Base-by-base conservation (phyloP, 176 grass and related monocot species). In the Cymbopogon citratus region DNA sequence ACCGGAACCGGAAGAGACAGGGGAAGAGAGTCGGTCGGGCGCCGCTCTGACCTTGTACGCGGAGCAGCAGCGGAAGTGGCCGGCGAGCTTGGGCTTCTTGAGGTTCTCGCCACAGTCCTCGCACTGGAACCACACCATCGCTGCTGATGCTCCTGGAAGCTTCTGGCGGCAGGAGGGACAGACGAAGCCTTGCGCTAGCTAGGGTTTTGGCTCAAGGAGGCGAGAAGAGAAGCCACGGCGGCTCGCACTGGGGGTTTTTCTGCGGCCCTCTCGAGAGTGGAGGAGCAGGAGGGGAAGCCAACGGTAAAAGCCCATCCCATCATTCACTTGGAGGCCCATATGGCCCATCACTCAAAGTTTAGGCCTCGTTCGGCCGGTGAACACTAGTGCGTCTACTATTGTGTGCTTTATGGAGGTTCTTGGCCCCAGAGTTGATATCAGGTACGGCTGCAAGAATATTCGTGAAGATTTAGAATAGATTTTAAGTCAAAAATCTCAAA, bases 81-180 rank as follows among this genome's bases (percentile, higher is more conserved):
- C 79, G 38, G 90, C 89, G 44, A 99, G 92, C 85, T 95, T 99
- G 62, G 96, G 96, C 80, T 99, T 95, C 92, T 93, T 99, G 82
- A 99, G 80, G 73, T 99, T 84, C 76, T 93, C 96, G 9, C 92
- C 91, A 31, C 96, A 95, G 51, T 91, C 92, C 69, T 99, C 96
- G 80, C 96, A 98, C 85, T 95, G 96, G 73, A 99, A 99, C 96
- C 96, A 99, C 69, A 99, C 96, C 96, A 99, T 99, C 31, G 77
- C 80, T 16, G 77, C 80, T 16, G 63, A 59, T 40, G 38, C 39
- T 14, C 27, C 60, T 15, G 86, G 74, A 77, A 64, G 80, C 26
- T 83, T 70, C 78, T 75, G 49, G 49, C 44, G 52, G 78, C 46
- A 46, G 69, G 78, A 19, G 15, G 15, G 64, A 33, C 19, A 6